Evolutionary conservation across 495 filamentous ascomycete genomes (phyloP), one percentile per base, ranked within the genome.

Genomic region (Penicillium waksmanii): DNA sequence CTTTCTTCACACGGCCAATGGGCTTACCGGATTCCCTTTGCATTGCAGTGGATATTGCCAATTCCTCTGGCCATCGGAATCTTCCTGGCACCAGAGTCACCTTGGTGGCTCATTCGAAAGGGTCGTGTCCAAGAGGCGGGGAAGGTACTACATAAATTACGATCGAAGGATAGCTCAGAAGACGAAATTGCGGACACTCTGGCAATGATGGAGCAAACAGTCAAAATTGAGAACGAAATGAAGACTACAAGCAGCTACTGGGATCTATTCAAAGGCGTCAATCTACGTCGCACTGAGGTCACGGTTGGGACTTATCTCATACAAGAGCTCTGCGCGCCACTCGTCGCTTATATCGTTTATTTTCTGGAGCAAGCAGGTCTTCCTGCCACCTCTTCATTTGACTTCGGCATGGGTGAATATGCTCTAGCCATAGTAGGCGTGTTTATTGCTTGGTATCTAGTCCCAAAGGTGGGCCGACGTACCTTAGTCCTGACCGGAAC

Each of bases 151-250:
- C 75, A 78, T 17, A 84, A 88, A 11, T 73, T 91, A 15, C 84
- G 80, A 4, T 80, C 77, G 44, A 71, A 76, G 40, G 46, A 61
- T 17, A 82, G 85, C 59, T 77, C 78, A 0, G 72, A 80, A 36
- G 85, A 89, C 60, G 78, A 89, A 51, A 74, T 82, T 6, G 82
- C 87, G 64, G 84, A 89, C 66, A 88, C 86, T 2, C 71, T 92
- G 27, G 82, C 86, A 44, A 88, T 91, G 85, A 90, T 90, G 84
- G 82, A 86, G n/a, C 87, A 88, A 61, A 89, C 87, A 11, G 85
- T 85, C 34, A 83, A 85, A 18, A 74, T 90, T 5, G 87, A 90
- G 63, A 76, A 85, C 61, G 81, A 84, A 47, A 80, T 82, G 50
- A 83, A 82, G 18, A 72, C 71, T 21, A 82, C 84, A 15, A 82